Evolutionary conservation across 2,329 filamentous ascomycete genomes (phyloP).

Genomic region (Ceratocystis cacaofunesta): DNA sequence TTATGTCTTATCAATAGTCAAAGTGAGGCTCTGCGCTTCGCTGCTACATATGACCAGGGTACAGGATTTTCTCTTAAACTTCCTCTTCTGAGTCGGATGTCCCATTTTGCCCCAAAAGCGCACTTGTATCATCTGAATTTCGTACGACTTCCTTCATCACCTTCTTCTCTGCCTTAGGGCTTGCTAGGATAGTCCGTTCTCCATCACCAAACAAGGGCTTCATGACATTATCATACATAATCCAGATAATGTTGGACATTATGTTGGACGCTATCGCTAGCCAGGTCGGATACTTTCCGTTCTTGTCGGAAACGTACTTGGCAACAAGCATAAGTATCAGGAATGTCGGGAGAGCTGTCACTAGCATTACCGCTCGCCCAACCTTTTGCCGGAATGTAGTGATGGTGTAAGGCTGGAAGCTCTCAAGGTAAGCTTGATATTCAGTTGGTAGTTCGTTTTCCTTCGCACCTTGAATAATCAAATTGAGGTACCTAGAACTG

Average conservation of each 20-base stretch:
- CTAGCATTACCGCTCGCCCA: slow-evolving; percentile 47
- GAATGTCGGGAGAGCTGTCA: slow-evolving; percentile 37
- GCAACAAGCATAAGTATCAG: slow-evolving; percentile 36
- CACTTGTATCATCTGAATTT: slow-evolving; percentile 1
- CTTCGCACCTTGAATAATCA: slow-evolving; percentile 61
- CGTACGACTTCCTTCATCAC: neutral
- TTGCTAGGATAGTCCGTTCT: slow-evolving; percentile 41
- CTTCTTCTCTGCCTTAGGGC: neutral
- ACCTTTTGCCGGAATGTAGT: slow-evolving; percentile 52
- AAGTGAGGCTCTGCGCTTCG: neutral
- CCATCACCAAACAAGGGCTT: slow-evolving; percentile 69
- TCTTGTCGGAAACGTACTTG: slow-evolving; percentile 43
- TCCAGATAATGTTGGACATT: slow-evolving; percentile 34
- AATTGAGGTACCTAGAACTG: slow-evolving; percentile 66
- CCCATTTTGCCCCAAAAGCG: neutral
- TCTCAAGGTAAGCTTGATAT: slow-evolving; percentile 59
- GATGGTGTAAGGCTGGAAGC: slow-evolving; percentile 53
- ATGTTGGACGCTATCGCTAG: slow-evolving; percentile 31
- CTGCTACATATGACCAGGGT: neutral
- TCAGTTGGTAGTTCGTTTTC: slow-evolving; percentile 68
- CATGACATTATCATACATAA: slow-evolving; percentile 31
- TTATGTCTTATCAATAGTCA: neutral
- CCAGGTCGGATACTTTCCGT: slow-evolving; percentile 57
- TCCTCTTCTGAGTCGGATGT: neutral
- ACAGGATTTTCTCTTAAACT: neutral